Percentiles rank a stretch among this genome's conserved stretches.
Evolutionary conservation across 805 yeast species (phyloP).

Genomic region (Tetrapisispora taiwanensis): DNA sequence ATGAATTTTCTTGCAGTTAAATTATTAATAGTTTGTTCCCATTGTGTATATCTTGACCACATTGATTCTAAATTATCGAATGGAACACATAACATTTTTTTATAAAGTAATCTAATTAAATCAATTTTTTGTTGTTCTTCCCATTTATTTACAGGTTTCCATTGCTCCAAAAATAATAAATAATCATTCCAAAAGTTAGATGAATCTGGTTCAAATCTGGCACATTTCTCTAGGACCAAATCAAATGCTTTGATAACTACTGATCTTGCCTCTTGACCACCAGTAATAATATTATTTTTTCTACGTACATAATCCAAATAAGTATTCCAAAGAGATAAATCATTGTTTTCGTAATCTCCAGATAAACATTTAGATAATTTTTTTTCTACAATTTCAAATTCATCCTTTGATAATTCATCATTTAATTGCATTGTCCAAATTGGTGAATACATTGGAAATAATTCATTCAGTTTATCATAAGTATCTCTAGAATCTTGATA

Average conservation of each 20-base stretch:
- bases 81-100: conserved; percentile 66
- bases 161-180: conserved; percentile 61
- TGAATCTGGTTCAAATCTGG: conserved; percentile 57
- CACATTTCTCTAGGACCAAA: conserved; percentile 67
- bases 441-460: conserved; percentile 58
- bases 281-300: conserved; percentile 56
- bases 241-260: conserved; percentile 75
- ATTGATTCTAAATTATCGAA: conserved; percentile 59
- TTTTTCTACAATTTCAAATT: conserved; percentile 54
- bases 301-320: conserved; percentile 73
- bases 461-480: conserved; percentile 49
- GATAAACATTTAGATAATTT: conserved; percentile 57
- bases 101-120: conserved; percentile 60
- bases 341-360: conserved; percentile 31
- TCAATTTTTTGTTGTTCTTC: conserved; percentile 79
- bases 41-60: conserved; percentile 73
- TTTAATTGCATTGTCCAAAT: conserved; percentile 71
- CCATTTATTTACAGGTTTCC: conserved; percentile 74
- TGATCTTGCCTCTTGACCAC: conserved; percentile 71
- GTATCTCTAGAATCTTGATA: conserved; percentile 48
- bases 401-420: conserved; percentile 53
- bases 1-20: conserved; percentile 77
- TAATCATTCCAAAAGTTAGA: conserved; percentile 75
- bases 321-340: conserved; percentile 63
- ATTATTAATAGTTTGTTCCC: conserved; percentile 70